phyloP scores from a whole-genome alignment of 1,284 basidiomycete species.

The Ganoderma sinense region DNA sequence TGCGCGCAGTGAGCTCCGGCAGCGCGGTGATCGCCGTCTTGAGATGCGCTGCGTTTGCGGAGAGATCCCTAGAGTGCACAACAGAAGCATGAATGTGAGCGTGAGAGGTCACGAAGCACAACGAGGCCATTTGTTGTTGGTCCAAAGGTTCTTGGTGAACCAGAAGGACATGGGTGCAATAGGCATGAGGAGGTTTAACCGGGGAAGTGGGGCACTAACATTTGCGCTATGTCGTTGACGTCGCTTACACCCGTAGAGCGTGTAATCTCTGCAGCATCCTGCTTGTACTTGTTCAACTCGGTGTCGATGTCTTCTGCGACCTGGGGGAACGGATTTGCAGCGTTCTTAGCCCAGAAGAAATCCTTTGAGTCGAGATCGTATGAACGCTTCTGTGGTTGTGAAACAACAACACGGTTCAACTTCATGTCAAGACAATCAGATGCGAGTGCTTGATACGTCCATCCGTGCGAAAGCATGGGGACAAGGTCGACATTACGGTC shows the following conservation, averaged over 20 bases:
- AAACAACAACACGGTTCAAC: constrained; percentile 92
- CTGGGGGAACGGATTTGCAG: constrained; percentile 96
- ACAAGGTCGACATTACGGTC: constrained; percentile 97
- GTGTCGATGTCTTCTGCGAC: constrained; percentile 98
- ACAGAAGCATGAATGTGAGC: constrained; percentile 4
- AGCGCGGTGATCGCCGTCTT: constrained; percentile 98
- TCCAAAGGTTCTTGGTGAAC: not conserved
- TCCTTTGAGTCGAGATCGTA: constrained; percentile 99
- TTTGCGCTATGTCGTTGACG: constrained; percentile 93
- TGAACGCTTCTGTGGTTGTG: constrained; percentile 78
- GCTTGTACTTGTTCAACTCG: constrained; percentile 95
- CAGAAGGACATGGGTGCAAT: not conserved
- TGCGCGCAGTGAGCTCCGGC: constrained; percentile 97
- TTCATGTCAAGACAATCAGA: constrained; percentile 98
- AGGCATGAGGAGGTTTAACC: constrained; percentile 6
- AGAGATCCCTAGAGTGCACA: constrained; percentile 74
- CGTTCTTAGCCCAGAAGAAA: constrained; percentile 99
- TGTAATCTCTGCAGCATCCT: constrained; percentile 97
- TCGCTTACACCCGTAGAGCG: constrained; percentile 96
- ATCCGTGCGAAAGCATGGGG: constrained; percentile 95
- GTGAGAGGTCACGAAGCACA: not conserved
- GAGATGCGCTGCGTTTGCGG: constrained; percentile 93
- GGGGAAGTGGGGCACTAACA: constrained; percentile 61
- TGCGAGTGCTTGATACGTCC: constrained; percentile 99
- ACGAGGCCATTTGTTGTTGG: not conserved